phyloP scores from a whole-genome alignment of 2,329 filamentous ascomycete genomes.

The Cordyceps farinosa region DNA sequence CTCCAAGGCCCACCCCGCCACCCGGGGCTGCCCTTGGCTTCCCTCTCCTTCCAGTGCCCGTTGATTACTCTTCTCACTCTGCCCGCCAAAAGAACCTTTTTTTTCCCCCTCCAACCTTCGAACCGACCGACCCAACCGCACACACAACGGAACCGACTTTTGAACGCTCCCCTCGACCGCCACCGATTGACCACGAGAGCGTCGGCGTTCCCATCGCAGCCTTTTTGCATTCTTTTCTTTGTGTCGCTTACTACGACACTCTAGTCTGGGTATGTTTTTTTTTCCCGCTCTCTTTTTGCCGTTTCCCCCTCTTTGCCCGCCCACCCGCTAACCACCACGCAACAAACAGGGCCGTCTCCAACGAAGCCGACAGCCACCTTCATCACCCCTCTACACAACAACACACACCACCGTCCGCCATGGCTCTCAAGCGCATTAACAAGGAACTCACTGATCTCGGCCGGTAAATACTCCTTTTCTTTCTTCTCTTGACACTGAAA shows the following conservation, averaged over 20 bases:
- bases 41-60: slow-evolving; percentile 8
- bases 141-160: slow-evolving; percentile 9
- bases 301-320: neutral
- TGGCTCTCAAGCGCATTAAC: slow-evolving; percentile 93
- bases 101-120: slow-evolving; percentile 6
- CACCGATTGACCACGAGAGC: slow-evolving; percentile 13
- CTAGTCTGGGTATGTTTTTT: slow-evolving; percentile 7
- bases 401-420: slow-evolving; percentile 40
- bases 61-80: slow-evolving; percentile 8
- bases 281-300: neutral
- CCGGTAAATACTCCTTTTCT: slow-evolving; percentile 59
- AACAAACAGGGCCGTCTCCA: slow-evolving; percentile 8
- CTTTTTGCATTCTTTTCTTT: neutral
- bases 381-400: slow-evolving; percentile 6
- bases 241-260: neutral
- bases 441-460: slow-evolving; percentile 89
- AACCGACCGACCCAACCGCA: slow-evolving; percentile 6
- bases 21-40: slow-evolving; percentile 7
- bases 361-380: slow-evolving; percentile 12
- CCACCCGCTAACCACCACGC: slow-evolving; percentile 12
- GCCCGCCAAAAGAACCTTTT: neutral
- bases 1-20: neutral
- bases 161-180: neutral
- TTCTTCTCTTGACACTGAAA: slow-evolving; percentile 16
- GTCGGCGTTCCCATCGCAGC: neutral